These are phyloP conservation scores for Neurospora tetraspora DNA, from an alignment of 495 filamentous ascomycete genomes.

Conservation along the genomic window DNA sequence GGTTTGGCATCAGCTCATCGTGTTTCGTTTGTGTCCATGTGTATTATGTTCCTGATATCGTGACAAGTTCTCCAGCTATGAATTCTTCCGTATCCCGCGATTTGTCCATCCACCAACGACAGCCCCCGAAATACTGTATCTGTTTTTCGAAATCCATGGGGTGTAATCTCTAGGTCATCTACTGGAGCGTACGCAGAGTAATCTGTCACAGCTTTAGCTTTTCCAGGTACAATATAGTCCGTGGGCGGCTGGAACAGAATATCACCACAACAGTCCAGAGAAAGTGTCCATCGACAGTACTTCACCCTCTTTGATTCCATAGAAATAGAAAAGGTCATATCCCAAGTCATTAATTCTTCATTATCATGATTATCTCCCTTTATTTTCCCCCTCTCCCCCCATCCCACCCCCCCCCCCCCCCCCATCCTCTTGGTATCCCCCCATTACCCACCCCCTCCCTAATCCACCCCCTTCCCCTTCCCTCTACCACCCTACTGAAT, in stretches of 20 bases:
- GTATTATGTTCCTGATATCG: not conserved
- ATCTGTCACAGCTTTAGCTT: not conserved
- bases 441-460: not conserved
- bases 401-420: not conserved
- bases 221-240: not conserved
- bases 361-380: not conserved
- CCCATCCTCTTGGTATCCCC: not conserved
- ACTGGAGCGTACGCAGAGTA: not conserved
- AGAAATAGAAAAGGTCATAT: not conserved
- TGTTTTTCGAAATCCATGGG: not conserved
- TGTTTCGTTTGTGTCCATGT: not conserved
- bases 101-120: not conserved
- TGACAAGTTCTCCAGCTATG: not conserved
- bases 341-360: not conserved
- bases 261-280: not conserved
- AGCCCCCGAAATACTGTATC: not conserved
- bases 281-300: not conserved
- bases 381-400: not conserved
- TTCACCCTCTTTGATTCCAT: not conserved
- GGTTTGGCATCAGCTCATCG: not conserved
- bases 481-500: conserved; percentile 37
- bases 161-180: not conserved
- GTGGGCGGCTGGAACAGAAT: not conserved
- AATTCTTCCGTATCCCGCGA: not conserved
- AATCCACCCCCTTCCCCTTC: not conserved